A percentile compares a stretch with the other conserved stretches of the same genome.
phyloP scores from a whole-genome alignment of 192 early-diverging fungal species.

The Linnemannia zychae region DNA sequence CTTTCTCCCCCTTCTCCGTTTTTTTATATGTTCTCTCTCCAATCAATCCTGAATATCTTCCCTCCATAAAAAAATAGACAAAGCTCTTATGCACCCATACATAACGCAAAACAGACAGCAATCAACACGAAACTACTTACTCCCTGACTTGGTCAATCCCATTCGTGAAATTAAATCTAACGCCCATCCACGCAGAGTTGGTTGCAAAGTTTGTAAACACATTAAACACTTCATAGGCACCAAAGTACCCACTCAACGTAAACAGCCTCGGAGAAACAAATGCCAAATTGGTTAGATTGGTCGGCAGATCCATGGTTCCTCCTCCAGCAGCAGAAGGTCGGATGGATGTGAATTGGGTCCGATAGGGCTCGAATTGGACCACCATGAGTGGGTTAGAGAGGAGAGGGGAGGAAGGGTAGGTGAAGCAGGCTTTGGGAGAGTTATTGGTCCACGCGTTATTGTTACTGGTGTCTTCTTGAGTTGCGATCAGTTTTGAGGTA shows the following conservation, averaged over 20 bases:
- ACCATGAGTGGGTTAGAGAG: not conserved
- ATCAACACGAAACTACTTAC: conserved; percentile 7
- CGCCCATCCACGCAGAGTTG: conserved; percentile 30
- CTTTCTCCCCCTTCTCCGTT: no score
- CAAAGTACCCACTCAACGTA: conserved; percentile 26
- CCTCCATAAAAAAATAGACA: not conserved
- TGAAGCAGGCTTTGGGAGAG: conserved; percentile 25
- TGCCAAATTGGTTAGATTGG: conserved; percentile 11
- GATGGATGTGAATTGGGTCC: not conserved
- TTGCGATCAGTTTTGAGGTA: not conserved
- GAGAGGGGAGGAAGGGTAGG: conserved; percentile 4
- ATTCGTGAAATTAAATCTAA: conserved; percentile 19
- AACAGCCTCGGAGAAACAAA: conserved; percentile 30
- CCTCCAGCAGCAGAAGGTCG: conserved; percentile 21
- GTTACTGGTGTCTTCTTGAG: not conserved
- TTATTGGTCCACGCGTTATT: conserved; percentile 21
- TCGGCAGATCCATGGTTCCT: conserved; percentile 21
- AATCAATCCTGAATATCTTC: no score
- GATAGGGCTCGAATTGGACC: not conserved
- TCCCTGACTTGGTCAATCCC: conserved; percentile 3
- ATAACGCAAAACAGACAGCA: no score
- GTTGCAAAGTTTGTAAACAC: conserved; percentile 16
- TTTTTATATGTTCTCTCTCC: no score
- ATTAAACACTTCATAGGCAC: conserved; percentile 17
- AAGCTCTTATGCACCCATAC: not conserved